phyloP scores from a whole-genome alignment of 2,329 filamentous ascomycete genomes.

The Aspergillus phoenicis region DNA sequence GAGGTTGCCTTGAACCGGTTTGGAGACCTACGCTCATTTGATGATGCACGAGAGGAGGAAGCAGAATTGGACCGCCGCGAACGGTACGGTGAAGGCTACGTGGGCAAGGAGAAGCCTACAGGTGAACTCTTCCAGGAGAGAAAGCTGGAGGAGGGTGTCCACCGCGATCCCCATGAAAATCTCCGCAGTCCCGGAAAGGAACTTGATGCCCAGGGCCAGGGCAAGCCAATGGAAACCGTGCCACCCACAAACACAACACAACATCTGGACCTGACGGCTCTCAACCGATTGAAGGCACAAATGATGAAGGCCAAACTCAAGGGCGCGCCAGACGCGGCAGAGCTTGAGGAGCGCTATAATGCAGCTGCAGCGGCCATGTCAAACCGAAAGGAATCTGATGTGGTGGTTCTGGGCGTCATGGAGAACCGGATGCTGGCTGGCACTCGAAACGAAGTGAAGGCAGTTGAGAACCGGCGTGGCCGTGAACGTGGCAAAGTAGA shows the following conservation, averaged over 20 bases:
- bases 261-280: conserved; percentile 70
- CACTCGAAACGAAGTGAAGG: conserved; percentile 72
- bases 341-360: conserved; percentile 83
- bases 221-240: conserved; percentile 60
- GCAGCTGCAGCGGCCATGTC: conserved; percentile 67
- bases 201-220: conserved; percentile 52
- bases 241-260: conserved; percentile 52
- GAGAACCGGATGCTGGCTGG: conserved; percentile 86
- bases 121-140: conserved; percentile 84
- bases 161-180: conserved; percentile 35
- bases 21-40: conserved; percentile 79
- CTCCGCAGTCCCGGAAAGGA: conserved; percentile 39
- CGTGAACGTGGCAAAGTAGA: conserved; percentile 80
- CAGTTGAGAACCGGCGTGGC: conserved; percentile 77
- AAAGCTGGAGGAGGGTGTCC: conserved; percentile 60
- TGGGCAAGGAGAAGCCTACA: conserved; percentile 81
- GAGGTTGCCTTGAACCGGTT: conserved; percentile 82
- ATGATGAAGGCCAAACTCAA: conserved; percentile 95
- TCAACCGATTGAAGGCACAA: conserved; percentile 89
- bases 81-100: conserved; percentile 81
- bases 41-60: conserved; percentile 90
- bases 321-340: conserved; percentile 71
- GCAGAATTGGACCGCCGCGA: conserved; percentile 82
- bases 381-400: conserved; percentile 61
- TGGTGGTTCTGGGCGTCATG: conserved; percentile 83